phyloP scores from a whole-genome alignment of 2,329 filamentous ascomycete species.

The Colletotrichum acutatum region DNA sequence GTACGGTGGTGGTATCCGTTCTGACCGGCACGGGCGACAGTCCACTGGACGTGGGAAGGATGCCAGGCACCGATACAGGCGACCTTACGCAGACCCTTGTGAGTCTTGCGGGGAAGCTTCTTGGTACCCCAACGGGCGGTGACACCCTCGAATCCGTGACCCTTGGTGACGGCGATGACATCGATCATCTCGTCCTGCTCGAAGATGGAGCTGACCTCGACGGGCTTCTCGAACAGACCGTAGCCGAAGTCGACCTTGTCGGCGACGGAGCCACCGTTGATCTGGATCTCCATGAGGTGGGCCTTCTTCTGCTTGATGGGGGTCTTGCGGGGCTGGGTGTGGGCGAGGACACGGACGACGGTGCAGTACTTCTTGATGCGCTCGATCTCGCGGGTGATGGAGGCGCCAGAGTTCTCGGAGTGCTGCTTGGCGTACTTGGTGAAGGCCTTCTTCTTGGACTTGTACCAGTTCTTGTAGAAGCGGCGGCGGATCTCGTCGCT shows the following conservation, averaged over 20 bases:
- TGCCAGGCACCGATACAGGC: conserved; percentile 99
- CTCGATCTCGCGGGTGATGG: conserved; percentile 97
- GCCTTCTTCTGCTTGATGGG: conserved; percentile 99
- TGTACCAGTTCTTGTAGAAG: conserved; percentile 99
- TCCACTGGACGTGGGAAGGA: conserved; percentile 99
- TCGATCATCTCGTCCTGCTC: conserved; percentile 99
- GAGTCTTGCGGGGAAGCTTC: conserved; percentile 99
- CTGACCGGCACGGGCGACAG: conserved; percentile 99
- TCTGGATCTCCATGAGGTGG: conserved; percentile 99
- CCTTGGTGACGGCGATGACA: conserved; percentile 99
- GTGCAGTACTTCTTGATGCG: conserved; percentile 99
- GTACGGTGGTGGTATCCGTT: conserved; percentile 99
- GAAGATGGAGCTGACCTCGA: conserved; percentile 92
- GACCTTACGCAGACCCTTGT: conserved; percentile 99
- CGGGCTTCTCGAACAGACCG: conserved; percentile 98
- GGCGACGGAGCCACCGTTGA: conserved; percentile 95
- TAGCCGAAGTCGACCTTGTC: conserved; percentile 98
- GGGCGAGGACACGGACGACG: conserved; percentile 97
- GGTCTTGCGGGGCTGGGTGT: conserved; percentile 99
- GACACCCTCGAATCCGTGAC: conserved; percentile 98
- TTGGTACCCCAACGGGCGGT: conserved; percentile 99
- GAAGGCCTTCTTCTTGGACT: conserved; percentile 99
- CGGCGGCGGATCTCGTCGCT: conserved; percentile 98
- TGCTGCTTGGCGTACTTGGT: conserved; percentile 99
- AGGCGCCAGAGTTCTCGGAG: conserved; percentile 90